Conservation (phyloP, 1,284 basidiomycete genomes). For the Cutaneotrichosporon spelunceum region DNA sequence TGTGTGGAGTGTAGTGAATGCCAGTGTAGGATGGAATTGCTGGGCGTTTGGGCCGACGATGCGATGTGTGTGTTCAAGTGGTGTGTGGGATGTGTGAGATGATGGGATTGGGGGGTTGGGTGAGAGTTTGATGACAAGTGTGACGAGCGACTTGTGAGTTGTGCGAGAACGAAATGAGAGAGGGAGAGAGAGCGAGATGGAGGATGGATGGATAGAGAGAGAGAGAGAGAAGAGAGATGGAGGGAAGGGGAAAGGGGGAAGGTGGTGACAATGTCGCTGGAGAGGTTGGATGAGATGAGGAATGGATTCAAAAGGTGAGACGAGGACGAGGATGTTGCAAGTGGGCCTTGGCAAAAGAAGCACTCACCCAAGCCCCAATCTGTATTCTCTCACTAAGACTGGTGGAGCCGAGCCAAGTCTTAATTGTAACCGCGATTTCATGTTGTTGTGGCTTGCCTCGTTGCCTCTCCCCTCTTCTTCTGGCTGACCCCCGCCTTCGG, state of each 20-base stretch:
- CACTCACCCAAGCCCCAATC: no score
- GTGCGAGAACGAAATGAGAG: constrained; percentile 2
- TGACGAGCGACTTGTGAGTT: no score
- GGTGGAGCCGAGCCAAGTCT: no score
- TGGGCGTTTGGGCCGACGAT: not conserved
- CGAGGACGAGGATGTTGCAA: no score
- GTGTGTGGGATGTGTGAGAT: not conserved
- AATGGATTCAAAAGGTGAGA: not conserved
- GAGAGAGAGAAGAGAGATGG: constrained; percentile 1
- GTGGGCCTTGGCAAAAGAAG: no score
- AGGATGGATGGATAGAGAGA: constrained; percentile 8
- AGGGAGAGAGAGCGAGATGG: constrained; percentile 11
- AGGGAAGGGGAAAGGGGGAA: constrained; percentile 2
- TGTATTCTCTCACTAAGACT: no score
- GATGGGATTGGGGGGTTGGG: not conserved
- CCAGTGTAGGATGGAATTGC: not conserved
- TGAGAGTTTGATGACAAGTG: not conserved
- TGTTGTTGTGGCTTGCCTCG: not conserved
- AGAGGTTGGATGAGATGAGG: not conserved
- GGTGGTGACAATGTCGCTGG: not conserved
- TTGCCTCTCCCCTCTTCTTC: no score
- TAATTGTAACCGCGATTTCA: no score
- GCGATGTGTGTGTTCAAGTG: not conserved
- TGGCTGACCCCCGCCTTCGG: no score
- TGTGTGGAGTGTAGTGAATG: not conserved